Percentiles rank a stretch among this genome's conserved stretches.
phyloP scores from a whole-genome alignment of 2,329 filamentous ascomycete species.

The Stachybotrys echinatus region DNA sequence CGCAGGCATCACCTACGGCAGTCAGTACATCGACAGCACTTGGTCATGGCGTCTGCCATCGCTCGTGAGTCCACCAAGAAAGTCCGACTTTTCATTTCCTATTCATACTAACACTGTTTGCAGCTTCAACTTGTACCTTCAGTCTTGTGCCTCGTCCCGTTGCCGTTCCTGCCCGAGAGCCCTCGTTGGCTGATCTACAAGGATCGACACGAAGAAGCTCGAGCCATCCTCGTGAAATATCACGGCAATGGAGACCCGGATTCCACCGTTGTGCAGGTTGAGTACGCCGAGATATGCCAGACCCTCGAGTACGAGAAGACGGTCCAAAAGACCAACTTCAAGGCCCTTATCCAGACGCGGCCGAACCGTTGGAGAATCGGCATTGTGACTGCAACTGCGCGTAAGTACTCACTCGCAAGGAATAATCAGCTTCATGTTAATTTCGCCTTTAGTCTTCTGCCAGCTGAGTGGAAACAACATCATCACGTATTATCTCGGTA shows the following conservation, averaged over 20 bases:
- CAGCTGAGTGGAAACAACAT: constrained; percentile 25
- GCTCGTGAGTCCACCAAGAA: background rate
- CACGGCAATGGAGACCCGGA: constrained; percentile 25
- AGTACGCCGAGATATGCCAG: constrained; percentile 30
- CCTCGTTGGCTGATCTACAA: constrained; percentile 44
- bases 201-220: constrained; percentile 43
- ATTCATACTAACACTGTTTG: background rate
- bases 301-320: constrained; percentile 19
- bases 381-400: constrained; percentile 4
- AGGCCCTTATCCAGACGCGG: constrained; percentile 23
- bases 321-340: constrained; percentile 25
- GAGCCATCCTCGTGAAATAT: constrained; percentile 36
- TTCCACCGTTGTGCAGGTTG: background rate
- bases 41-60: constrained; percentile 5
- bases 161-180: constrained; percentile 39
- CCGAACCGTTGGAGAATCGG: constrained; percentile 25
- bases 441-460: background rate
- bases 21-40: constrained; percentile 3
- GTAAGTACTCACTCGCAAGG: background rate
- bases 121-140: constrained; percentile 3
- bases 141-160: background rate
- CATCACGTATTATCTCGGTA: constrained; percentile 31
- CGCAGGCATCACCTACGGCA: constrained; percentile 2
- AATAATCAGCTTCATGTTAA: too few relatives aligned
- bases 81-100: too few relatives aligned